Conservation (phyloP, 2,329 filamentous ascomycete species). For the Clonostachys rhizophaga region DNA sequence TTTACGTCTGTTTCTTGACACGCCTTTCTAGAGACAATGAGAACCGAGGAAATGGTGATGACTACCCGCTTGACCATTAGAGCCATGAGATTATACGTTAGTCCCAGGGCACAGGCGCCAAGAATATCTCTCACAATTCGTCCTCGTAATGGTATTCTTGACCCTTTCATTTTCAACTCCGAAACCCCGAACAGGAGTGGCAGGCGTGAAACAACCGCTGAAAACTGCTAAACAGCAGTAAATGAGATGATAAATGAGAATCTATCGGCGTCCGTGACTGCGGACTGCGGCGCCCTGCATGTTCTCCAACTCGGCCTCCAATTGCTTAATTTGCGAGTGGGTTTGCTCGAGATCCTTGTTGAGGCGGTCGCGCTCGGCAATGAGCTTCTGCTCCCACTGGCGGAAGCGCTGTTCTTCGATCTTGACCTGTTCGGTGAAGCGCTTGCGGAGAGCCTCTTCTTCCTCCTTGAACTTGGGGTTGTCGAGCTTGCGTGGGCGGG, state of each 20-base stretch:
- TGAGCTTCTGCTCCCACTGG: constrained; percentile 99
- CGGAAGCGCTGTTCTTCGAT: constrained; percentile 99
- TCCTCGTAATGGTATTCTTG: constrained; percentile 19
- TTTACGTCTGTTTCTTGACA: too few species aligned
- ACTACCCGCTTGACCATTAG: too few species aligned
- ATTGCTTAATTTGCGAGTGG: constrained; percentile 87
- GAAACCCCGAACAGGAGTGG: constrained; percentile 21
- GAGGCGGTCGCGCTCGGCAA: constrained; percentile 94
- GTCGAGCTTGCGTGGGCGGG: constrained; percentile 93
- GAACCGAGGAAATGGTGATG: too few species aligned
- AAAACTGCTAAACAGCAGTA: constrained; percentile 18
- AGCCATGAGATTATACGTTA: constrained; percentile 17
- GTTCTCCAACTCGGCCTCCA: constrained; percentile 87
- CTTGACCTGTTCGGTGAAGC: constrained; percentile 99
- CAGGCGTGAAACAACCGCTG: constrained; percentile 15
- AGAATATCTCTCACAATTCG: constrained; percentile 8
- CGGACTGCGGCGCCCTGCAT: constrained; percentile 89
- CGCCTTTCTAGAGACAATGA: too few species aligned
- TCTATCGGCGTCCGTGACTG: constrained; percentile 87
- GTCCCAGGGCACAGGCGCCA: constrained; percentile 4
- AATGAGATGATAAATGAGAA: constrained; percentile 5
- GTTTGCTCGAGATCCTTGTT: constrained; percentile 99
- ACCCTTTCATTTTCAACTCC: constrained; percentile 25
- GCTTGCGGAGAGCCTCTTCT: constrained; percentile 95
- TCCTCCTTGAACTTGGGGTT: constrained; percentile 99